phyloP scores from a whole-genome alignment of 768 basidiomycete genomes.

The Piloderma croceum region DNA sequence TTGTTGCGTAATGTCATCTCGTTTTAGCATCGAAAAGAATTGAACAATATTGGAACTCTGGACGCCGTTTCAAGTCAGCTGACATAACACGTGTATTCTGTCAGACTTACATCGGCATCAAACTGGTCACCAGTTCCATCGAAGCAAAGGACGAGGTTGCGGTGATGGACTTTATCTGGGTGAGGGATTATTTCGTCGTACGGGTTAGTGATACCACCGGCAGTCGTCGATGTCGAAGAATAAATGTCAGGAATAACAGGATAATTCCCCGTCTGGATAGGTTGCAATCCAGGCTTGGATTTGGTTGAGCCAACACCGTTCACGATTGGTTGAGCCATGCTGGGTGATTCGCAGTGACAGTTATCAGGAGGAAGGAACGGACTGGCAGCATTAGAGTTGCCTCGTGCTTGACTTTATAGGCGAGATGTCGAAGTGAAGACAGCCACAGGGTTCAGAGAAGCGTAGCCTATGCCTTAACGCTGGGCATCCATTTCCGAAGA shows the following conservation, averaged over 20 bases:
- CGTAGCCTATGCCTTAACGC: no score
- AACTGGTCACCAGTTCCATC: conserved; percentile 69
- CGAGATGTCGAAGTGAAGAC: no score
- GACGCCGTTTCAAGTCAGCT: background rate
- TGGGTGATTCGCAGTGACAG: no score
- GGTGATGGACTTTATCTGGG: conserved; percentile 29
- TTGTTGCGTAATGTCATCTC: conserved; percentile 54
- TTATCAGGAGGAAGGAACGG: no score
- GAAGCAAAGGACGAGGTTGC: conserved; percentile 64
- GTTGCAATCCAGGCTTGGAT: no score
- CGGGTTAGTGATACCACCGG: background rate
- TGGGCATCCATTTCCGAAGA: no score
- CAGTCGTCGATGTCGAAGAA: background rate
- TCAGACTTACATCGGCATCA: conserved; percentile 17
- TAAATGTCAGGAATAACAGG: background rate
- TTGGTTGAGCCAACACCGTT: no score
- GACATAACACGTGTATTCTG: background rate
- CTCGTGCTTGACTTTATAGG: no score
- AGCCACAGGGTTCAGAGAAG: no score
- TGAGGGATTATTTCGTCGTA: conserved; percentile 37
- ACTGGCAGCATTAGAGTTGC: no score
- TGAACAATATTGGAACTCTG: conserved; percentile 73
- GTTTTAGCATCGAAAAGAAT: conserved; percentile 64
- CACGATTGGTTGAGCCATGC: no score
- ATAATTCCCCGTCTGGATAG: no score